Base-by-base conservation (phyloP, 176 grass and related monocot genomes). In the Oryza australiensis region DNA sequence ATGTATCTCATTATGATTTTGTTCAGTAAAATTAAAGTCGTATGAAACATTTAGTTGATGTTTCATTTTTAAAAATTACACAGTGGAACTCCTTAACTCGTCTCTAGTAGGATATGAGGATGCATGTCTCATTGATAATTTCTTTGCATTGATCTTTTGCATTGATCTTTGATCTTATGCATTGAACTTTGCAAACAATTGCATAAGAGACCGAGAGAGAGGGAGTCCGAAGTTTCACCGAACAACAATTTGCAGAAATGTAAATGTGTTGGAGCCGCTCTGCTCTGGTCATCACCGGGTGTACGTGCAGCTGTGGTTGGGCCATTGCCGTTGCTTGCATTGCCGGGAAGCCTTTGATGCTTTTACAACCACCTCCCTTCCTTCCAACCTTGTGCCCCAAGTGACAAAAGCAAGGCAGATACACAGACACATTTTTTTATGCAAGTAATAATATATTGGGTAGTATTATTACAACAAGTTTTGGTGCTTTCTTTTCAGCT, bases 311-410 rank as follows among this genome's bases (percentile, higher is more conserved):
- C 49, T 12, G 42, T 63, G 71, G 87, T 82, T 78, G 84, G 62
- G 73, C 74, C 83, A 82, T 82, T 92, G 77, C 89, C 92, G 91
- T 94, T 92, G 92, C 89, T 89, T 94, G 66, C 84, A 89, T 89
- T 82, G 24, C 41, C 86, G 85, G 92, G 87, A 94, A 94, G 75
- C 72, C 30, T 5, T 22, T 23, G 23, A 24, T 77, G 82, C 90
- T 86, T 92, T 92, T 79, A 79, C 90, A 82, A 83, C 86, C 72
- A 79, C 77, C 82, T 81, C 55, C 43, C 62, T 60, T 59, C 27
- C 86, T 43, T 48, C 76, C 79, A 86, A 74, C 74, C 83, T 86
- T 86, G 68, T 83, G 67, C 68, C 26, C 79, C 84, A 86, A 90
- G 88, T 86, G 84, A 86, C 79, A 86, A 73, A 67, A 48, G 57